Base-by-base conservation (phyloP, 1,284 basidiomycete genomes). In the Leccinum griseonigrum region DNA sequence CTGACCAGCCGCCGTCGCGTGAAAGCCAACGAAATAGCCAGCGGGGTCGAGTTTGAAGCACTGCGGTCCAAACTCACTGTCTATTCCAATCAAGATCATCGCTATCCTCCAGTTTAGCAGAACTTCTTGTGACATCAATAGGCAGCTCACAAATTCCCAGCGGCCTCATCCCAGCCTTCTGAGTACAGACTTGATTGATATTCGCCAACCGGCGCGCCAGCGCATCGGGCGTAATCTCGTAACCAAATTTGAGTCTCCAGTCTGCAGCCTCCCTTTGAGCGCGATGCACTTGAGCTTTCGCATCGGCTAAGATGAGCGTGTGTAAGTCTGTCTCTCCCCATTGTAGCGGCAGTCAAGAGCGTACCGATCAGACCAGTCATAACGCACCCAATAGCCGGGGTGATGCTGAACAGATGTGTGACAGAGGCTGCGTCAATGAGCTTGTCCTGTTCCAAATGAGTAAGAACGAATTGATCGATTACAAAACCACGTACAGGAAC, bases 101-200 rank as follows among this genome's bases (percentile, higher is more conserved):
- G 94, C 95, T 46, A 46, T 46, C 18, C 31, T 11, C 65, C 31
- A 34, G 26, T 65, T 63, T 53, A 64, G 59, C 58, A 54, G 43
- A 38, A 16, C 28, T 22, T 50, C 22, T 14, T 6, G 18, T 34
- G 8, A 4, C 13, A 59, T 40, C 51, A 14, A 54, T 59, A 22
- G 56, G 40, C 28, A 2, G 77, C 90, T 68, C 70, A 96, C 95
- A 88, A 64, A 99, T 97, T 54, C 97, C 97, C 32, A 98, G 81
- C 5, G 97, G 97, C 58, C 97, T 86, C 95, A 99, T 99, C 53
- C 88, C 97, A 0, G 97, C 97, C 64, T 94, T 86, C 78, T 98
- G 97, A 0, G 97, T 99, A 78, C 98, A 97, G 2, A 99, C 97
- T 78, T 99, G 97, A 77, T 99, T 99, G 78, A 99, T 95, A 77